Percentiles rank a stretch among this genome's conserved stretches.
These are phyloP conservation scores for Colletotrichum navitas DNA, from an alignment of 2,329 filamentous ascomycete species.

Conservation along the genomic window DNA sequence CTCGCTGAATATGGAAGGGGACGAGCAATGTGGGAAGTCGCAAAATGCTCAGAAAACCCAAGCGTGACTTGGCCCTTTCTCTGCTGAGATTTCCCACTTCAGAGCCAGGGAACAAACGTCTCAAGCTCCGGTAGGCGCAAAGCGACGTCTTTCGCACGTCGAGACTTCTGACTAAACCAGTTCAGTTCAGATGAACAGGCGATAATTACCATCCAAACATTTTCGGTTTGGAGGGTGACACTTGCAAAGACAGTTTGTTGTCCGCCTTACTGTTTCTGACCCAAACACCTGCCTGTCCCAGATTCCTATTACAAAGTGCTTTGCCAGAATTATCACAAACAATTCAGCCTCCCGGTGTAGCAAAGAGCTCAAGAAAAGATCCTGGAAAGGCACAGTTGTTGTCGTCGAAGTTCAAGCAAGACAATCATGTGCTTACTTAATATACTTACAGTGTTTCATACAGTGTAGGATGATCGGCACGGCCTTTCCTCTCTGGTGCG, in stretches of 20 bases:
- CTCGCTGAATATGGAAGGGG: constrained; percentile 2
- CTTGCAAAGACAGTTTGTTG: neutral
- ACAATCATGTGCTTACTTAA: constrained; percentile 27
- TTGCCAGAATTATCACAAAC: neutral
- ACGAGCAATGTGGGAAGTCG: neutral
- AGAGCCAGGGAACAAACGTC: neutral
- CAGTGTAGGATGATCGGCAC: constrained; percentile 9
- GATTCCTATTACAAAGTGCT: neutral
- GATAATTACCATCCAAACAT: neutral
- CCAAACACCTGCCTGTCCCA: neutral
- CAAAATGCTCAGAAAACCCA: neutral
- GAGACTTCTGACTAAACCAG: neutral
- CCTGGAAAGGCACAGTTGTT: neutral
- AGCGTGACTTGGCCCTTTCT: neutral
- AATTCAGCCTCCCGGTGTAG: neutral
- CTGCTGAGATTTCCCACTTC: neutral
- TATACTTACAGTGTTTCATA: neutral
- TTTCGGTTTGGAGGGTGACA: neutral
- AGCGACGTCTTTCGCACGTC: neutral
- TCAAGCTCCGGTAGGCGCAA: neutral
- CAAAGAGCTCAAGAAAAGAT: neutral
- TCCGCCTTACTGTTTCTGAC: neutral
- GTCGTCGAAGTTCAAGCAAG: constrained; percentile 1
- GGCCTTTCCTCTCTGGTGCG: constrained; percentile 14
- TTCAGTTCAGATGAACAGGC: neutral